A percentile compares a stretch with the other conserved stretches of the same genome.
Evolutionary conservation across 768 basidiomycete genomes (phyloP).

Genomic region (Suillus sp.): DNA sequence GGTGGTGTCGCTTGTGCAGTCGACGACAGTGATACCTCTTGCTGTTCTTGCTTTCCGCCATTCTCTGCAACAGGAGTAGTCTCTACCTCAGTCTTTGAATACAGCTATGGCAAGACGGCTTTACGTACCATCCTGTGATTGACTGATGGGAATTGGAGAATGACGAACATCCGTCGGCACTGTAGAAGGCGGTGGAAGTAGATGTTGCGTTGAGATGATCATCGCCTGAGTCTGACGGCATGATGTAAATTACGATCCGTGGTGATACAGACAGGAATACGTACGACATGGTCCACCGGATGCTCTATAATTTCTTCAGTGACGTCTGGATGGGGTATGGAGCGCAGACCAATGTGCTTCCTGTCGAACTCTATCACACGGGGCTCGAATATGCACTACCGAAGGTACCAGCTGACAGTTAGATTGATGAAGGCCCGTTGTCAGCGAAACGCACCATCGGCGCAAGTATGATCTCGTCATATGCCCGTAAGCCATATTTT

Average conservation of each 20-base stretch:
- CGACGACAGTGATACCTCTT: constrained; percentile 35
- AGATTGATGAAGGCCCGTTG: constrained; percentile 4
- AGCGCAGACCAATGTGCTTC: constrained; percentile 56
- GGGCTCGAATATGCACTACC: constrained; percentile 89
- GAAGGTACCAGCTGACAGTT: neutral
- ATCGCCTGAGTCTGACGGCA: constrained; percentile 78
- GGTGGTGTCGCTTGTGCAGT: constrained; percentile 37
- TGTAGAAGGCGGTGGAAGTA: constrained; percentile 45
- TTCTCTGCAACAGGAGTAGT: constrained; percentile 28
- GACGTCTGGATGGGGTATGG: constrained; percentile 57
- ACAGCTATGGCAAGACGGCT: neutral
- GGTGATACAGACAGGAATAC: constrained; percentile 19
- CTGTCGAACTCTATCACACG: constrained; percentile 88
- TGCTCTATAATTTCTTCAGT: constrained; percentile 76
- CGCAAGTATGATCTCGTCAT: constrained; percentile 93
- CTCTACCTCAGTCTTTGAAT: constrained; percentile 18
- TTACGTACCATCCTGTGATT: constrained; percentile 31
- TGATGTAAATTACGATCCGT: constrained; percentile 10
- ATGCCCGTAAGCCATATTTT: constrained; percentile 88
- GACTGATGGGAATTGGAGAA: constrained; percentile 25
- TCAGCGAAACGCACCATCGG: constrained; percentile 69
- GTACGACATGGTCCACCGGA: constrained; percentile 53
- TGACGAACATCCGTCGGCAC: constrained; percentile 29
- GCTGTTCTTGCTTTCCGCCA: constrained; percentile 35
- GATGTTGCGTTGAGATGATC: constrained; percentile 86